Evolutionary conservation across 345 rosid species (phyloP).

Genomic region (Moricandia arvensis): DNA sequence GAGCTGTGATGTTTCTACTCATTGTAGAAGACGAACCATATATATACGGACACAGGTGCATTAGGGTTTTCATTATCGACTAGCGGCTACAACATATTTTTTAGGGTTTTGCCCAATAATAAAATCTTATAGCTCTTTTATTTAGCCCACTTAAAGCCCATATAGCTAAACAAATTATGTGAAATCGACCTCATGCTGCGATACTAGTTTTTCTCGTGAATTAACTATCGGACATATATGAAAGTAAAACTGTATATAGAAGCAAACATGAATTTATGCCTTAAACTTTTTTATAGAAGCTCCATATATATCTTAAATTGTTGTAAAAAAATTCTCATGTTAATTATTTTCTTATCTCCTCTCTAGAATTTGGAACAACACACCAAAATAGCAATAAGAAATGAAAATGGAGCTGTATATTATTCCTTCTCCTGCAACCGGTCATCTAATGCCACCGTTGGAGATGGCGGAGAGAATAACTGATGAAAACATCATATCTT

Average conservation of each 20-base stretch:
- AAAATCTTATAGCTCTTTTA: not conserved
- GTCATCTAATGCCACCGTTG: constrained; percentile 44
- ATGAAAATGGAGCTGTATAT: constrained; percentile 46
- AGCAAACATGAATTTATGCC: not conserved
- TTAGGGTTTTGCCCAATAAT: constrained; percentile 6
- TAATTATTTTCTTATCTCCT: not conserved
- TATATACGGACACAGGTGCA: constrained; percentile 4
- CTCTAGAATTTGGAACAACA: not conserved
- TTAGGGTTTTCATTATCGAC: constrained; percentile 8
- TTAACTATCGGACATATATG: not conserved
- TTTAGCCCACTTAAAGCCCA: not conserved
- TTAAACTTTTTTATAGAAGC: too few species aligned
- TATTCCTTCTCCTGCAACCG: constrained; percentile 38
- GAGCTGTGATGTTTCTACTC: not conserved
- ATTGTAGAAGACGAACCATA: not conserved
- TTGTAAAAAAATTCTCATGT: not conserved
- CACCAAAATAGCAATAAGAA: not conserved
- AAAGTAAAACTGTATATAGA: not conserved
- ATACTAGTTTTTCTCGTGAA: not conserved
- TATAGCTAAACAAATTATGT: not conserved
- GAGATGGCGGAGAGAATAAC: constrained; percentile 45
- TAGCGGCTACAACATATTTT: not conserved
- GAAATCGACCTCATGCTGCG: not conserved
- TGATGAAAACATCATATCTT: constrained; percentile 34
- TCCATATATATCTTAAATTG: not conserved